A percentile compares a stretch with the other conserved stretches of the same genome.
Conservation (phyloP, 768 basidiomycete genomes). For the Lactarius tabidus region DNA sequence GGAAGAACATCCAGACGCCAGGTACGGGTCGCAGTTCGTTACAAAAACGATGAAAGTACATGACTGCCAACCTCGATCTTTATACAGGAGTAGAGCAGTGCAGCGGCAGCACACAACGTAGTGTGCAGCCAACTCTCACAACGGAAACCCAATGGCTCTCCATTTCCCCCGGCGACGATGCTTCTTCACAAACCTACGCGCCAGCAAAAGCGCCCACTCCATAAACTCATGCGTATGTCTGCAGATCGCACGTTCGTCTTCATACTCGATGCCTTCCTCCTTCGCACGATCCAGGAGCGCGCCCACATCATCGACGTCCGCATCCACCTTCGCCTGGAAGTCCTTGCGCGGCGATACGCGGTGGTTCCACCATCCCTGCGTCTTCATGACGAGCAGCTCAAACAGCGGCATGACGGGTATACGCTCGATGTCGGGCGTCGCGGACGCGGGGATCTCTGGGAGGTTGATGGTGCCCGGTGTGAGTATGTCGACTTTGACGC, state of each 20-base stretch:
- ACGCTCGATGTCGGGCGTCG: neutral
- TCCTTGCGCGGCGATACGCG: neutral
- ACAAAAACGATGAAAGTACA: neutral
- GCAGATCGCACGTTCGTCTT: neutral
- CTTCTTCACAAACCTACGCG: neutral
- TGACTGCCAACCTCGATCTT: neutral
- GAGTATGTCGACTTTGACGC: constrained; percentile 18
- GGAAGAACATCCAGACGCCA: neutral
- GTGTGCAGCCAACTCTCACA: neutral
- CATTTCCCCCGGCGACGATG: neutral
- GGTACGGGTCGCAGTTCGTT: neutral
- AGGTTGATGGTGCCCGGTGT: constrained; percentile 2
- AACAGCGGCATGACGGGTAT: constrained; percentile 18
- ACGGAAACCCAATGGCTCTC: neutral
- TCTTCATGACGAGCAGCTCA: constrained; percentile 16
- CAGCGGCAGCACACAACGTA: neutral
- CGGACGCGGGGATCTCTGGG: neutral
- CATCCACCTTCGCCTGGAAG: neutral
- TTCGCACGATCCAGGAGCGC: constrained; percentile 6
- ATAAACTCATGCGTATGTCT: neutral
- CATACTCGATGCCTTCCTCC: neutral
- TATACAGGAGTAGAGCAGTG: neutral
- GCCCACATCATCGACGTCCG: neutral
- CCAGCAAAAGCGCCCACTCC: neutral
- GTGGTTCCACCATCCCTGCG: constrained; percentile 12